Conservation (phyloP, 192 early-diverging fungal genomes). For the Hyaloraphidium curvatum region DNA sequence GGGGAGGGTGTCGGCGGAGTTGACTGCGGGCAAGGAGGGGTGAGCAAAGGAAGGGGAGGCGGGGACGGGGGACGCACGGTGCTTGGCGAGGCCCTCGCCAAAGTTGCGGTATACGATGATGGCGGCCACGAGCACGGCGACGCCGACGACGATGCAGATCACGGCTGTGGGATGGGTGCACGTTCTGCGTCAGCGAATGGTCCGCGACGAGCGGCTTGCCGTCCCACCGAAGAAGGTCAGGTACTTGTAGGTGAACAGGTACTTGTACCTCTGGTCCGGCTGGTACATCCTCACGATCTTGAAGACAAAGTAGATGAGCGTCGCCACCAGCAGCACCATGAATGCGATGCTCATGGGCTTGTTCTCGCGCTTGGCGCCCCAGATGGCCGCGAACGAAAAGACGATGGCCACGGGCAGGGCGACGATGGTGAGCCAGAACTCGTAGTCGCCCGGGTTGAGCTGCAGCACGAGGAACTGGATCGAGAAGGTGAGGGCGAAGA, state of each 20-base stretch:
- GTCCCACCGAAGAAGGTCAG: conserved; percentile 28
- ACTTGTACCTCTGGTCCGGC: neutral
- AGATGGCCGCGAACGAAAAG: conserved; percentile 2
- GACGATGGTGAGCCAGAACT: conserved; percentile 4
- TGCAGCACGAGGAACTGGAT: conserved; percentile 6
- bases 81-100: too few species aligned
- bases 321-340: neutral
- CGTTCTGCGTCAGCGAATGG: too few species aligned
- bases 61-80: too few species aligned
- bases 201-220: too few species aligned
- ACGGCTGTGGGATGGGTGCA: too few species aligned
- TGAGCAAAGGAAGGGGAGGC: too few species aligned
- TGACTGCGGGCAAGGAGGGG: too few species aligned
- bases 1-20: too few species aligned
- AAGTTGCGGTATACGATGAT: too few species aligned
- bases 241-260: conserved; percentile 17
- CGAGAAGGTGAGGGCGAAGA: conserved; percentile 3
- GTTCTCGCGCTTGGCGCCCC: neutral
- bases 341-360: neutral
- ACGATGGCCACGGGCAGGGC: conserved; percentile 4
- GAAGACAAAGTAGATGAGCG: conserved; percentile 6
- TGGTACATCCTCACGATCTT: conserved; percentile 5
- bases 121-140: too few species aligned
- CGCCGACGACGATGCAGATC: too few species aligned
- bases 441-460: conserved; percentile 3